Evolutionary conservation across 805 yeast species (phyloP), one percentile per base, ranked within the genome.

Genomic region (Diddensiella transvaalensis): DNA sequence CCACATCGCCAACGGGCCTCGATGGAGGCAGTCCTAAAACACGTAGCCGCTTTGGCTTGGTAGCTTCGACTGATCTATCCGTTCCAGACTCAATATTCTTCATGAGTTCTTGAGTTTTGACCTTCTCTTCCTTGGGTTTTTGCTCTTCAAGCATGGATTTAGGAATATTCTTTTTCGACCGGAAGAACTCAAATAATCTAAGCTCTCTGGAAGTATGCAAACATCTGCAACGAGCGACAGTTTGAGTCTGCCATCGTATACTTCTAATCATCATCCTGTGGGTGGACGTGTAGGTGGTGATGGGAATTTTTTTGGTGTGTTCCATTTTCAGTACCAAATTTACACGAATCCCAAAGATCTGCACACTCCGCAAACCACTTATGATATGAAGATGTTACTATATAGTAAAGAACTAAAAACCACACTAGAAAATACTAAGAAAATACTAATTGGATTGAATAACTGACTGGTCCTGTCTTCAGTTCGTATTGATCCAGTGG

Each of bases 21-120:
- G 42, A 50, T 2, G 45, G 48, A 2, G 63, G 62, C 13, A 30
- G 39, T 1, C 62, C 63, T 19, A 60, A 45, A 10, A 58, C 58
- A 46, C 59, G 47, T 35, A 60, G 53, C 30, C 51, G 45, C 2
- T 42, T 46, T 2, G 50, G 47, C 37, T 48, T 48, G 17, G 40
- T 30, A 15, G 46, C 22, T 13, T 29, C 11, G 32, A 29, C 32
- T 29, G 32, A 10, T 13, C 13, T 13, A 18, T 35, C 38, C 8
- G 15, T 35, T 8, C 13, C 13, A 8, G 32, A 8, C 23, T 51
- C 44, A 40, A 47, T 22, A 11, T 42, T 44, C 35, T 56, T 53
- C 51, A 56, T 52, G 41, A 57, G 53, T 23, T 54, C 52, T 33
- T 52, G 47, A 15, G 60, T 54, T 36, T 55, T 56, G 26, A 42